Evolutionary conservation across 1,139 yeast species (phyloP).

Genomic region (Spencermartinsiella ligniputridi): DNA sequence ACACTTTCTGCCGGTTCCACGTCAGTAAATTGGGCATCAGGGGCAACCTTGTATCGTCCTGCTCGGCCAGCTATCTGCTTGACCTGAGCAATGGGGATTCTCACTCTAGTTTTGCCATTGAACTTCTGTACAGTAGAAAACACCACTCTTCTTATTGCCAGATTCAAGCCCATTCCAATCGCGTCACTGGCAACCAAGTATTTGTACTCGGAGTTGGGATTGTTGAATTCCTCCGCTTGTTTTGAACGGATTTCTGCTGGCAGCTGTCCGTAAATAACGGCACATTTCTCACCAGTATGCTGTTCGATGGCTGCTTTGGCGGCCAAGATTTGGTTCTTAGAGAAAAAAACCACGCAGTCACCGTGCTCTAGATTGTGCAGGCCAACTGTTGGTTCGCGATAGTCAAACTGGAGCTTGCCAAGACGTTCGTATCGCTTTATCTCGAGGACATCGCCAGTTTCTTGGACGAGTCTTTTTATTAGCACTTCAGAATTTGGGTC

Average conservation of each 20-base stretch:
- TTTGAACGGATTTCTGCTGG: slow-evolving; percentile 92
- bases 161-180: slow-evolving; percentile 93
- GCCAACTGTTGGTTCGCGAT: slow-evolving; percentile 33
- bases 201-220: slow-evolving; percentile 59
- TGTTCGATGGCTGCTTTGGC: slow-evolving; percentile 48
- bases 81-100: slow-evolving; percentile 51
- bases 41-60: slow-evolving; percentile 59
- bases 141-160: slow-evolving; percentile 74
- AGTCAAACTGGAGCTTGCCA: slow-evolving; percentile 62
- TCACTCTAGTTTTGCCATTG: slow-evolving; percentile 53
- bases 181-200: slow-evolving; percentile 94
- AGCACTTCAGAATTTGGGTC: slow-evolving; percentile 77
- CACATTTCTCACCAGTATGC: slow-evolving; percentile 61
- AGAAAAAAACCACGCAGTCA: slow-evolving; percentile 86
- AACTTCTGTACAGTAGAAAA: slow-evolving; percentile 67
- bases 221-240: slow-evolving; percentile 76
- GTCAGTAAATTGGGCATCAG: slow-evolving; percentile 13
- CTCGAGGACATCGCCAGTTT: slow-evolving; percentile 76
- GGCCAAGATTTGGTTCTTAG: slow-evolving; percentile 44
- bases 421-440: slow-evolving; percentile 68
- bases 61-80: slow-evolving; percentile 98
- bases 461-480: slow-evolving; percentile 50
- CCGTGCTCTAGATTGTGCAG: slow-evolving; percentile 49
- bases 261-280: slow-evolving; percentile 89
- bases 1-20: slow-evolving; percentile 41